These are phyloP conservation scores for Annulohypoxylon bovei DNA, from an alignment of 495 filamentous ascomycete species.

Conservation along the genomic window DNA sequence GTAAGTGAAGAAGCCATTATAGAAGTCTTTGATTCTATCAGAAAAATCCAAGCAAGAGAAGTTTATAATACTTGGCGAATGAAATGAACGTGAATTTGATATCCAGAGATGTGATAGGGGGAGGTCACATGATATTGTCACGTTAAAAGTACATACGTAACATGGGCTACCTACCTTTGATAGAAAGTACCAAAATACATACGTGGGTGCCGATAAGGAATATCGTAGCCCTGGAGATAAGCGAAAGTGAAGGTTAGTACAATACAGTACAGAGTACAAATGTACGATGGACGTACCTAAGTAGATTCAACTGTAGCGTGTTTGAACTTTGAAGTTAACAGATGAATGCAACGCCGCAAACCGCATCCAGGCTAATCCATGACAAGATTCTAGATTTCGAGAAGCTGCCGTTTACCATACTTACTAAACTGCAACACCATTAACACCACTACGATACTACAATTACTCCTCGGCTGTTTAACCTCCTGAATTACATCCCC, in stretches of 20 bases:
- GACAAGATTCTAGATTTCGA: slow-evolving; percentile 13
- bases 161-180: no score
- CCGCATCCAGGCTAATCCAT: neutral
- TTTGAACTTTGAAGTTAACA: slow-evolving; percentile 27
- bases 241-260: neutral
- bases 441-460: neutral
- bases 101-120: neutral
- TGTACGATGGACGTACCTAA: neutral
- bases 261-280: neutral
- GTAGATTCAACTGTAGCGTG: neutral
- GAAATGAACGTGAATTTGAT: neutral
- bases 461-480: neutral
- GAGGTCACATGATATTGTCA: neutral
- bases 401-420: neutral
- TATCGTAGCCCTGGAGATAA: neutral
- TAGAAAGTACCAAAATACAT: neutral
- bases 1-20: no score
- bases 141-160: no score
- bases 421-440: neutral
- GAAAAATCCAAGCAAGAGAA: neutral
- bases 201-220: neutral
- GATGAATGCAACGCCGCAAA: slow-evolving; percentile 1
- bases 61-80: neutral
- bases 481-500: neutral
- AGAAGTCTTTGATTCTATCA: no score